Percentiles rank a stretch among this genome's conserved stretches.
Evolutionary conservation across 2,329 filamentous ascomycete species (phyloP).

Genomic region (Paraconiothyrium brasiliense): DNA sequence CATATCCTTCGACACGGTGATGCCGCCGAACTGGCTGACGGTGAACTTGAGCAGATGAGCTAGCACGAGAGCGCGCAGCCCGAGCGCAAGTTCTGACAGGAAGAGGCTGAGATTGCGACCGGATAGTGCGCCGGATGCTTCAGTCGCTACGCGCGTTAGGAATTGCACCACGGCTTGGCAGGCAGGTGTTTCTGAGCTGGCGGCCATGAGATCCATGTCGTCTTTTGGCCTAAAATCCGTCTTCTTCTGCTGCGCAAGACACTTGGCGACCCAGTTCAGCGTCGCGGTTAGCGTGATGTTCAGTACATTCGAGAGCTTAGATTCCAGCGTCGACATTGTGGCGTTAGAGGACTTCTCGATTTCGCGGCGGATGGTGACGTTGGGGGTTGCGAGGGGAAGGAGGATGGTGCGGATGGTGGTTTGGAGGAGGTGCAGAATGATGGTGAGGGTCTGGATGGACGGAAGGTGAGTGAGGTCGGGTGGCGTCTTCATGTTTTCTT

Average conservation of each 20-base stretch:
- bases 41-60: slow-evolving; percentile 95
- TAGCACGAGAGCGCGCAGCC: slow-evolving; percentile 79
- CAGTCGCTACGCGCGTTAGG: slow-evolving; percentile 71
- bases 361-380: slow-evolving; percentile 86
- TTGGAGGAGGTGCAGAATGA: slow-evolving; percentile 91
- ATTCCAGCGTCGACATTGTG: slow-evolving; percentile 81
- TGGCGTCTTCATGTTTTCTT: slow-evolving; percentile 83
- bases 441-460: slow-evolving; percentile 81
- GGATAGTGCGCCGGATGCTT: slow-evolving; percentile 75
- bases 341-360: slow-evolving; percentile 84
- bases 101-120: slow-evolving; percentile 85
- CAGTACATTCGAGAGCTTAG: slow-evolving; percentile 78
- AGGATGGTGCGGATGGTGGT: slow-evolving; percentile 91
- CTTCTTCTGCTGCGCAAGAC: slow-evolving; percentile 82
- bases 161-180: slow-evolving; percentile 85
- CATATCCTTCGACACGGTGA: slow-evolving; percentile 97
- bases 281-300: slow-evolving; percentile 77
- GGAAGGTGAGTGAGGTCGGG: slow-evolving; percentile 88
- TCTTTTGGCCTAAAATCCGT: slow-evolving; percentile 90
- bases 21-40: slow-evolving; percentile 89
- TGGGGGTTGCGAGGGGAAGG: slow-evolving; percentile 86
- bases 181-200: slow-evolving; percentile 73
- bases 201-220: slow-evolving; percentile 62
- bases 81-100: slow-evolving; percentile 82
- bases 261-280: slow-evolving; percentile 77